phyloP scores from a whole-genome alignment of 495 filamentous ascomycete genomes.

The Tricharina praecox region DNA sequence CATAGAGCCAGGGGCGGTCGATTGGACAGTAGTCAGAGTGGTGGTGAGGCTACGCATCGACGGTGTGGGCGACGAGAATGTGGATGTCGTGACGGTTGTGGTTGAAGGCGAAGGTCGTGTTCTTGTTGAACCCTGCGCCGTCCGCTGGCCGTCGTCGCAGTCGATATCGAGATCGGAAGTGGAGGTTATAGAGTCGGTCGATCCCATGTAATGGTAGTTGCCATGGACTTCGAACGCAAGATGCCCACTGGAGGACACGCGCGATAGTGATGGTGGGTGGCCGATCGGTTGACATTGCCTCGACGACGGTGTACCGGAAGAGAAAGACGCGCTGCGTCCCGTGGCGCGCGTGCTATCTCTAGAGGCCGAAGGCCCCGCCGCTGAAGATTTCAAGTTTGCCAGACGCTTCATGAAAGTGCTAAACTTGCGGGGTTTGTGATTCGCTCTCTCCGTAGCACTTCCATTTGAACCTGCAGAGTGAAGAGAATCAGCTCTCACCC shows the following conservation, averaged over 20 bases:
- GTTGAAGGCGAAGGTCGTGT: conserved; percentile 24
- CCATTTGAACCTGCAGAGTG: no score
- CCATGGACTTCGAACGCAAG: conserved; percentile 24
- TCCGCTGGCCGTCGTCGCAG: conserved; percentile 46
- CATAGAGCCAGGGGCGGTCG: conserved; percentile 44
- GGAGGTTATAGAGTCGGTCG: not conserved
- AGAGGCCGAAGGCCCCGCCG: conserved; percentile 9
- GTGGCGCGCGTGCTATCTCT: not conserved
- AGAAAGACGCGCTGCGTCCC: conserved; percentile 10
- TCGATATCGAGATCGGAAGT: conserved; percentile 33
- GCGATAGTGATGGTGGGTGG: conserved; percentile 8
- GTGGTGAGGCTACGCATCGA: conserved; percentile 85
- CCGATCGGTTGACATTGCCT: conserved; percentile 7
- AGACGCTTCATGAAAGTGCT: conserved; percentile 89
- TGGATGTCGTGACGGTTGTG: conserved; percentile 39
- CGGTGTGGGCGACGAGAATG: conserved; percentile 63
- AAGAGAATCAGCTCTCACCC: no score
- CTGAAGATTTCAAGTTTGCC: conserved; percentile 50
- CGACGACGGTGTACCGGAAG: conserved; percentile 11
- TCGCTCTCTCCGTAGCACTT: no score
- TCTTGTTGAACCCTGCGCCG: conserved; percentile 31
- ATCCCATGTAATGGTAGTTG: conserved; percentile 1
- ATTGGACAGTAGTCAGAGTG: conserved; percentile 92
- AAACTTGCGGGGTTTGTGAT: conserved; percentile 59
- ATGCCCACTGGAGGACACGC: conserved; percentile 30